Base-by-base conservation (phyloP, 768 basidiomycete species). In the Myochromella boudieri region DNA sequence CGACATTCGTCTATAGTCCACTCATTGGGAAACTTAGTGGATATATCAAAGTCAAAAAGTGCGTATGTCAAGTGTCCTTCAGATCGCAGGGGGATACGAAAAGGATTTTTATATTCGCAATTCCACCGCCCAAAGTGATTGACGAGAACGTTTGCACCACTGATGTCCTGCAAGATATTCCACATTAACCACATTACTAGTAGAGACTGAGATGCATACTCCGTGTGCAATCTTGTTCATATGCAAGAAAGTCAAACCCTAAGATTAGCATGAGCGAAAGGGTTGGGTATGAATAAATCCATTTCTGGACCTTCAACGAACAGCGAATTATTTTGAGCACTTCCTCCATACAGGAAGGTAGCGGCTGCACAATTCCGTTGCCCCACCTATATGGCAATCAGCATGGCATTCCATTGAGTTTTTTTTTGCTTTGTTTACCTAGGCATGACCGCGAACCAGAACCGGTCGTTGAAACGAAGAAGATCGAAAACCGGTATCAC, bases 401-500 rank as follows among this genome's bases (percentile, higher is more conserved):
- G 34, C 49, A 24, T 20, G 21, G 14, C n/a, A n/a, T 0, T 21
- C 7, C 20, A 5, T 1, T 31, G 36, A 9, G 6, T 14, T 20
- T 10, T 28, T 7, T 4, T 12, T 21, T 11, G 21, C 21, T 21
- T 14, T 28, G 20, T 44, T 6, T 27, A 54, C 56, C 64, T 58
- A 6, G 67, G 67, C 61, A 64, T 66, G 9, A 68, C 57, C 7
- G 47, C 56, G 34, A 66, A 60, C 44, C 55, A 62, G 24, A 52
- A 53, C 9, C n/a, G n/a, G n/a, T 53, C 62, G n/a, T 51, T 46
- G 11, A 42, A 37, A 0, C 53, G 41, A 1, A 67, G 39, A 6
- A 68, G 21, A 4, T 66, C 60, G 0, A 62, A 26, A 3, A 62
- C 46, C 1, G 65, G 63, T 10, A 68, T 34, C 5, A 60, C 20